Base-by-base conservation (phyloP, 495 filamentous ascomycete genomes). In the Aspergillus bridgeri region DNA sequence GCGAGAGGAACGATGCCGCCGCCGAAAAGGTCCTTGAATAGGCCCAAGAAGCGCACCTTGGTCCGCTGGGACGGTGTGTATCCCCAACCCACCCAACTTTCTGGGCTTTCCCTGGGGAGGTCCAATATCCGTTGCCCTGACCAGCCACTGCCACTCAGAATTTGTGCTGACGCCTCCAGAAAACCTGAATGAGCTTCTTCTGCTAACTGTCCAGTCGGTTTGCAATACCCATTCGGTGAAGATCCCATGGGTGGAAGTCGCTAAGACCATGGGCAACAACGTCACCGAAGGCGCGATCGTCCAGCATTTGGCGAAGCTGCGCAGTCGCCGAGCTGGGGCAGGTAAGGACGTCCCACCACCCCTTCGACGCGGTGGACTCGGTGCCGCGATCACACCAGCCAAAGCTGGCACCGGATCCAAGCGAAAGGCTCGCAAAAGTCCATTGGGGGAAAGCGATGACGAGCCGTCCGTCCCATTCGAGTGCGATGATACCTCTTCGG, bases 231-330 rank as follows among this genome's bases (percentile, higher is more conserved):
- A 63, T 0, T 59, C 60, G 1, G 46, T 78, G 8, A 75, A 68
- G 27, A 65, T 82, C 3, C 78, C 78, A 0, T 81, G 75, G 76
- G 54, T 61, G 0, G 55, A 67, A 0, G 63, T 79, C 21, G 78
- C 70, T 5, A 52, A 42, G 6, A 61, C 50, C 4, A 75, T 82
- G 69, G 69, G 69, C 1, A 33, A 55, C 0, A 68, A 68, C 21
- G 70, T 73, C 18, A 73, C 69, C 0, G 74, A 75, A 24, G 73
- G 78, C 1, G 75, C 77, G 0, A 76, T 82, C 17, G 63, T 79
- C 1, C 79, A 82, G 57, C 79, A 82, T 44, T 60, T 81, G 2
- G 65, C 75, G 0, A 82, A 82, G 53, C 53, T 81, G 1, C 77
- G 78, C 2, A 6, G n/a, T 6, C 69, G 68, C 20, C 66, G 75